A percentile compares a stretch with the other conserved stretches of the same genome.
phyloP scores from a whole-genome alignment of 1,284 basidiomycete genomes.

The Baeospora myosura region DNA sequence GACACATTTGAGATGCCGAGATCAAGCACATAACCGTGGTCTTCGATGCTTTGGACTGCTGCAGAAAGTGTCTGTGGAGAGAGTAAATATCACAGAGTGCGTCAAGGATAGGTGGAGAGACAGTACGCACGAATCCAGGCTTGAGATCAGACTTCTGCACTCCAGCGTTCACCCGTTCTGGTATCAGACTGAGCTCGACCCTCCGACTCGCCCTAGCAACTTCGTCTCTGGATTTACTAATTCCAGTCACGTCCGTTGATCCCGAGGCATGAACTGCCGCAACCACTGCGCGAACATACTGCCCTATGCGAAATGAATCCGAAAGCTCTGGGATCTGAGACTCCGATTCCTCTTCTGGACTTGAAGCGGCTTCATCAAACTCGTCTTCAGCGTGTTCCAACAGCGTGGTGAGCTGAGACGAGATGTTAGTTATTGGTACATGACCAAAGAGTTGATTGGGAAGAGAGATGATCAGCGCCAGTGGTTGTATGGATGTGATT shows the following conservation, averaged over 20 bases:
- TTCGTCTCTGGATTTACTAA: constrained; percentile 59
- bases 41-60: constrained; percentile 82
- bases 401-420: constrained; percentile 71
- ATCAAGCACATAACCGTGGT: constrained; percentile 91
- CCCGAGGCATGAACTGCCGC: constrained; percentile 57
- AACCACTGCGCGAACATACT: constrained; percentile 82
- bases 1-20: constrained; percentile 71
- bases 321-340: constrained; percentile 56
- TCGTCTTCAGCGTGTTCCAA: constrained; percentile 59
- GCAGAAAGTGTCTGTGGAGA: constrained; percentile 58
- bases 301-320: constrained; percentile 77
- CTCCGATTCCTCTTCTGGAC: constrained; percentile 31
- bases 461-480: constrained; percentile 87
- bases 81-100: constrained; percentile 6
- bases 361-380: constrained; percentile 36
- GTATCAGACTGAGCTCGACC: constrained; percentile 85
- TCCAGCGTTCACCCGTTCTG: constrained; percentile 81
- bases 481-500: constrained; percentile 81
- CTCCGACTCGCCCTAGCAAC: constrained; percentile 61
- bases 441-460: constrained; percentile 95
- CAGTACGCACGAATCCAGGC: constrained; percentile 58
- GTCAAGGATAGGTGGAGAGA: constrained; percentile 9
- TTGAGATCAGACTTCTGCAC: constrained; percentile 76
- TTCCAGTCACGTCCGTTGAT: constrained; percentile 46
- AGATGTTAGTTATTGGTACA: constrained; percentile 92